These are phyloP conservation scores for Simplicillium sp. DNA, from an alignment of 2,329 filamentous ascomycete species.

Conservation along the genomic window DNA sequence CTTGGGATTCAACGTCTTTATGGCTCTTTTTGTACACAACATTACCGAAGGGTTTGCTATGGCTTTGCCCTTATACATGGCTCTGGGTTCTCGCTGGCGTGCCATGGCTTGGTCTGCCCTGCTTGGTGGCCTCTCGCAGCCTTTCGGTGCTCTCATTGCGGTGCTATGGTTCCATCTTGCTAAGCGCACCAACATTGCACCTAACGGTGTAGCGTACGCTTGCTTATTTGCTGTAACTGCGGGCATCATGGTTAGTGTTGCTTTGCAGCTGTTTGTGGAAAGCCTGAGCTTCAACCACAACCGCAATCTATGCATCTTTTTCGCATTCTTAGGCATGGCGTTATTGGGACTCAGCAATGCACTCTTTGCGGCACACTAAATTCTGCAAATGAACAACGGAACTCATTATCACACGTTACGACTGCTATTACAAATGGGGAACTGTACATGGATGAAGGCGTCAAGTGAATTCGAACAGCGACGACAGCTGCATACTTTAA, in stretches of 20 bases:
- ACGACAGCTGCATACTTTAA: too few species aligned
- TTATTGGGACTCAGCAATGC: slow-evolving; percentile 79
- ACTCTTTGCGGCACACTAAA: slow-evolving; percentile 53
- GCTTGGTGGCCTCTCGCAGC: slow-evolving; percentile 80
- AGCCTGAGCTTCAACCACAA: slow-evolving; percentile 75
- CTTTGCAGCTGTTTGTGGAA: slow-evolving; percentile 81
- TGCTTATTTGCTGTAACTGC: slow-evolving; percentile 81
- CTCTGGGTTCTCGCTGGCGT: slow-evolving; percentile 66
- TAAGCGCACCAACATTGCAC: slow-evolving; percentile 34
- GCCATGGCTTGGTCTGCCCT: slow-evolving; percentile 80
- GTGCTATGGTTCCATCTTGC: slow-evolving; percentile 78
- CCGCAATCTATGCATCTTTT: slow-evolving; percentile 65
- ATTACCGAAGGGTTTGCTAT: slow-evolving; percentile 96
- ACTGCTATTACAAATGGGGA: too few species aligned
- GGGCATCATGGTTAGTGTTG: slow-evolving; percentile 93
- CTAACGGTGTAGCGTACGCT: slow-evolving; percentile 56
- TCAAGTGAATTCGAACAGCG: too few species aligned
- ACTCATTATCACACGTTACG: neutral
- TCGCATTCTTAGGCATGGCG: slow-evolving; percentile 80
- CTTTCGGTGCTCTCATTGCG: slow-evolving; percentile 74
- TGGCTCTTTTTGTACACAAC: slow-evolving; percentile 95
- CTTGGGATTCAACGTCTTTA: slow-evolving; percentile 84
- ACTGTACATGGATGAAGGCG: too few species aligned
- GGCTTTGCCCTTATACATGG: slow-evolving; percentile 86
- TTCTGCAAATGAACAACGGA: neutral